Evolutionary conservation across 2,329 filamentous ascomycete genomes (phyloP), one percentile per base, ranked within the genome.

Genomic region (Aspergillus puulaauensis): DNA sequence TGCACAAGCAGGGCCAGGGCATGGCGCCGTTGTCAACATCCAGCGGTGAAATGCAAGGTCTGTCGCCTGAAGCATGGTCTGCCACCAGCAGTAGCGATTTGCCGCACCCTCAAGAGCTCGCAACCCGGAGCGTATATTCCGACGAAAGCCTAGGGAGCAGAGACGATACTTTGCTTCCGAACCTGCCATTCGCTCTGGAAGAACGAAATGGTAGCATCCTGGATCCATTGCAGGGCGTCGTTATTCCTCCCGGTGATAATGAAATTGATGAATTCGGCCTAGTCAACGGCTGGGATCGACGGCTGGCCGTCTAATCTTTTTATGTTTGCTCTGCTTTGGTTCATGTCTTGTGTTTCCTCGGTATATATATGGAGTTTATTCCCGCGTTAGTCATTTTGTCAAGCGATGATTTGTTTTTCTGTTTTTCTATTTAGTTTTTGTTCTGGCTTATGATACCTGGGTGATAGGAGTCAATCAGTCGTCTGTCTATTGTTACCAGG

Each of bases 131-230:
- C 59, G 82, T 85, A 3, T 83, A 85, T 59, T 85, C 82, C 6
- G 83, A 86, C 47, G 84, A 86, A 67, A 85, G 83, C 57, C 64
- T 85, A 57, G 84, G 80, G 14, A 84, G 81, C 52, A 77, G 78
- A 15, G 83, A 82, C 15, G 80, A 83, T 2, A 58, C 62, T 11
- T 21, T 66, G n/a, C 58, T 67, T 4, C 58, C 64, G 6, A 68
- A 70, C 44, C 49, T 64, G 21, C 63, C 62, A 12, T 47, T 67
- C n/a, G 67, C 62, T 14, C 61, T 66, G 14, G 70, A 70, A 27
- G 69, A 67, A 24, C 64, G 74, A n/a, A 62, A 70, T 19, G 64
- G 61, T 24, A 64, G 61, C 17, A 50, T 73, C 14, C 51, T 71
- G 23, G 73, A 75, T 52, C 64, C 73, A 0, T 76, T 76, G 54